A percentile compares a stretch with the other conserved stretches of the same genome.
These are phyloP conservation scores for Lunularia cruciata DNA, from an alignment of 225 moss, liverwort and hornwort genomes.

Conservation along the genomic window DNA sequence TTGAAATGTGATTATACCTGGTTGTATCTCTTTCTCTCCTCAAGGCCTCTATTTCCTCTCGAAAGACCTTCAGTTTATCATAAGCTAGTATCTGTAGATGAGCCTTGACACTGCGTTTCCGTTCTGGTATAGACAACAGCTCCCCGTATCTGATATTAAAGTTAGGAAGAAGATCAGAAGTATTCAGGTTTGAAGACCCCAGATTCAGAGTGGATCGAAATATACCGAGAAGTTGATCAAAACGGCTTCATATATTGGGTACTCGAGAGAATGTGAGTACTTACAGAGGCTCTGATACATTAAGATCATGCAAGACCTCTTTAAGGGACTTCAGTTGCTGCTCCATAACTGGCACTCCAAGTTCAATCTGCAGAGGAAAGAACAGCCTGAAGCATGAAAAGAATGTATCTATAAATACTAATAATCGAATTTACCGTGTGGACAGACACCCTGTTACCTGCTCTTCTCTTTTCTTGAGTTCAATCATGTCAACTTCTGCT, in stretches of 20 bases:
- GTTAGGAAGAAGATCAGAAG: neutral
- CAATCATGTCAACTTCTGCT: conserved; percentile 55
- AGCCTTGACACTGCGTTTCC: conserved; percentile 53
- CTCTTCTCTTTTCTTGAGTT: conserved; percentile 58
- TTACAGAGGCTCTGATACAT: conserved; percentile 65
- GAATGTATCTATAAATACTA: neutral
- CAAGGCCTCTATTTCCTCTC: conserved; percentile 52
- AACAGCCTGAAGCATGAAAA: neutral
- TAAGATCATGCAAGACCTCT: conserved; percentile 56
- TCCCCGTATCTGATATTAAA: conserved; percentile 61
- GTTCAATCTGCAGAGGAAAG: conserved; percentile 56
- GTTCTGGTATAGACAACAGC: conserved; percentile 55
- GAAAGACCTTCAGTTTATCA: conserved; percentile 50
- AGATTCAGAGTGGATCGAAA: no score
- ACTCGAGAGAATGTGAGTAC: no score
- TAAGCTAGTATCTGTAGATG: conserved; percentile 68
- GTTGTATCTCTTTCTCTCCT: conserved; percentile 61
- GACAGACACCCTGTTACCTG: conserved; percentile 46
- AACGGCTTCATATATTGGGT: no score
- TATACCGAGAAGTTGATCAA: no score
- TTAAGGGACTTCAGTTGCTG: conserved; percentile 66
- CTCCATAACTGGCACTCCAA: conserved; percentile 64
- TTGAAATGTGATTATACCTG: no score
- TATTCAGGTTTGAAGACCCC: no score
- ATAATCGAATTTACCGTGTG: neutral